These are phyloP conservation scores for Vigna hirtella DNA, from an alignment of 306 rosid genomes.

Conservation along the genomic window DNA sequence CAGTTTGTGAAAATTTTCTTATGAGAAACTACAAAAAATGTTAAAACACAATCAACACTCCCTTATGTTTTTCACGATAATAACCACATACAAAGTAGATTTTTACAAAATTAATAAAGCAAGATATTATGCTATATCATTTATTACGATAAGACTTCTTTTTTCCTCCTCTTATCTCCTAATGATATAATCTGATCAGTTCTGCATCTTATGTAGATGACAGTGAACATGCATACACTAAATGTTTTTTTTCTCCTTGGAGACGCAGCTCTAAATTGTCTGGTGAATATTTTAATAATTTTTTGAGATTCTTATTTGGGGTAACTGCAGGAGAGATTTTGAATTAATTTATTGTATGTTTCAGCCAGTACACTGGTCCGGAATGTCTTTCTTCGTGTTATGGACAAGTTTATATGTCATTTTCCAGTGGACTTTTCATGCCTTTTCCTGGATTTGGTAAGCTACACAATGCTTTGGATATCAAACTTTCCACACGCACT, in stretches of 20 bases:
- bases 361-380: conserved; percentile 62
- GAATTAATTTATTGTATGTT: conserved; percentile 46
- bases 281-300: conserved; percentile 57
- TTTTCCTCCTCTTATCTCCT: not conserved
- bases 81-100: conserved; percentile 18
- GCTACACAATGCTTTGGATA: not conserved
- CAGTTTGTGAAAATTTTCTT: too few species aligned
- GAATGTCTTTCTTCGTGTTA: conserved; percentile 74
- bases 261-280: conserved; percentile 75
- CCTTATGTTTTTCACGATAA: not conserved
- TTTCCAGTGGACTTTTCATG: conserved; percentile 74
- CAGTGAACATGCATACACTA: conserved; percentile 70
- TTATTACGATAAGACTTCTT: not conserved
- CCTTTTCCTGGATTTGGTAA: conserved; percentile 65
- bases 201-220: conserved; percentile 64
- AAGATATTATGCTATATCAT: conserved; percentile 2
- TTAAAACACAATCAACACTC: too few species aligned
- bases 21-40: too few species aligned
- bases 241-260: conserved; percentile 76
- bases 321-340: conserved; percentile 31
- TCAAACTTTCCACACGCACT: conserved; percentile 3
- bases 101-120: conserved; percentile 13
- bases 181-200: conserved; percentile 35
- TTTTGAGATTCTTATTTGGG: conserved; percentile 31
- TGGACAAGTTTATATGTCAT: conserved; percentile 73